Evolutionary conservation across 176 grass and related monocot genomes (phyloP).

Genomic region (Tillandsia fasciculata): DNA sequence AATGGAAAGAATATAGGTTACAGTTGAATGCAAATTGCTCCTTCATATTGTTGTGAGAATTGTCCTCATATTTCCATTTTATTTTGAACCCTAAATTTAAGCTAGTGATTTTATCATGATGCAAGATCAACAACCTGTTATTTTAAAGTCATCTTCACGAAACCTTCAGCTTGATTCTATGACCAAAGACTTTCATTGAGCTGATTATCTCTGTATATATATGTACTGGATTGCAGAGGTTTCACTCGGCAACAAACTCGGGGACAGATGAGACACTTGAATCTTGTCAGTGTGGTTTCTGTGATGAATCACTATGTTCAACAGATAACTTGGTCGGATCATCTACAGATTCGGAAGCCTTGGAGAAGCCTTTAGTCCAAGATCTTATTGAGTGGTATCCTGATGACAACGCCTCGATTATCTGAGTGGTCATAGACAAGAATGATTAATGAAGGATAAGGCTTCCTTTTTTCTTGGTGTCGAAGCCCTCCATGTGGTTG

Average conservation of each 20-base stretch:
- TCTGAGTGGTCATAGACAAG: not conserved
- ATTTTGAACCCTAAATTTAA: not conserved
- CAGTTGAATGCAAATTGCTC: too few relatives aligned
- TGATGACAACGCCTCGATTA: constrained; percentile 7
- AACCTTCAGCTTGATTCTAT: not conserved
- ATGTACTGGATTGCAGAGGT: constrained; percentile 11
- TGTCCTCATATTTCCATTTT: too few relatives aligned
- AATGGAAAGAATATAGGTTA: too few relatives aligned
- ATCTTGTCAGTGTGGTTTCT: constrained; percentile 49
- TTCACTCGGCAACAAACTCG: constrained; percentile 11
- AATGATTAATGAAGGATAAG: not conserved
- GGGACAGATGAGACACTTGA: constrained; percentile 13
- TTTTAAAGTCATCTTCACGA: not conserved
- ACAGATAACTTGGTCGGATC: constrained; percentile 32
- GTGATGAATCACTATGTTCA: constrained; percentile 34
- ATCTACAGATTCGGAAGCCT: constrained; percentile 10
- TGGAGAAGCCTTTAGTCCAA: not conserved
- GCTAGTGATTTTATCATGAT: not conserved
- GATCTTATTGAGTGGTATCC: constrained; percentile 39
- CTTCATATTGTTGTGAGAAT: too few relatives aligned
- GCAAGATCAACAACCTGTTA: not conserved
- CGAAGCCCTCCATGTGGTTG: too few relatives aligned
- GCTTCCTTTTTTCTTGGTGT: not conserved
- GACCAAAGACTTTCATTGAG: not conserved
- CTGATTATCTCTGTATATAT: not conserved